Conservation (phyloP, 2,329 filamentous ascomycete genomes). For the Hypomyces rosellus region DNA sequence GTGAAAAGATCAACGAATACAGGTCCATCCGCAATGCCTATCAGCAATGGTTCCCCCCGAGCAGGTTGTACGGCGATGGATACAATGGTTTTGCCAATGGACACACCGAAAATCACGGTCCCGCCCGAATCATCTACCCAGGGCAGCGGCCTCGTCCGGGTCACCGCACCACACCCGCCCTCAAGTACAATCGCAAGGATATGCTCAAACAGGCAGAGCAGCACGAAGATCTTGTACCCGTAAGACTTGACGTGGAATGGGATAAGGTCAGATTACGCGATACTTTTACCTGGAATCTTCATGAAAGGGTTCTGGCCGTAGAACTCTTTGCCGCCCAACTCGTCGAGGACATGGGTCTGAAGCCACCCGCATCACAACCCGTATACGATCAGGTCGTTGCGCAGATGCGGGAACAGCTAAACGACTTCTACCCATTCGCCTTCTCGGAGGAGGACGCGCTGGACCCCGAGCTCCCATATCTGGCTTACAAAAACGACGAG, state of each 20-base stretch:
- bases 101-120: constrained; percentile 64
- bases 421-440: constrained; percentile 88
- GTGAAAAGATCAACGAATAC: constrained; percentile 65
- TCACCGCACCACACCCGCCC: constrained; percentile 63
- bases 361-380: constrained; percentile 61
- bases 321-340: constrained; percentile 84
- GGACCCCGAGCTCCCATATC: constrained; percentile 84
- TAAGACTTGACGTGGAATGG: constrained; percentile 88
- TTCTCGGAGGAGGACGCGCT: constrained; percentile 85
- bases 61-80: constrained; percentile 61
- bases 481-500: constrained; percentile 96
- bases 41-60: constrained; percentile 49
- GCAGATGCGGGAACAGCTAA: constrained; percentile 82
- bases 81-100: constrained; percentile 89
- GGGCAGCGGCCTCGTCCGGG: constrained; percentile 68
- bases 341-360: constrained; percentile 81
- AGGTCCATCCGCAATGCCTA: constrained; percentile 50
- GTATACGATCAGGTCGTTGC: constrained; percentile 54
- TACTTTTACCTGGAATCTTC: constrained; percentile 97
- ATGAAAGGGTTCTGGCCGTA: constrained; percentile 75
- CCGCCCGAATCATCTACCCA: constrained; percentile 68
- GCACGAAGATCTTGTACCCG: constrained; percentile 82
- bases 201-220: constrained; percentile 81
- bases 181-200: constrained; percentile 74
- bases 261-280: constrained; percentile 94